Evolutionary conservation across 1,284 basidiomycete species (phyloP).

Genomic region (Phlebopus sp.): DNA sequence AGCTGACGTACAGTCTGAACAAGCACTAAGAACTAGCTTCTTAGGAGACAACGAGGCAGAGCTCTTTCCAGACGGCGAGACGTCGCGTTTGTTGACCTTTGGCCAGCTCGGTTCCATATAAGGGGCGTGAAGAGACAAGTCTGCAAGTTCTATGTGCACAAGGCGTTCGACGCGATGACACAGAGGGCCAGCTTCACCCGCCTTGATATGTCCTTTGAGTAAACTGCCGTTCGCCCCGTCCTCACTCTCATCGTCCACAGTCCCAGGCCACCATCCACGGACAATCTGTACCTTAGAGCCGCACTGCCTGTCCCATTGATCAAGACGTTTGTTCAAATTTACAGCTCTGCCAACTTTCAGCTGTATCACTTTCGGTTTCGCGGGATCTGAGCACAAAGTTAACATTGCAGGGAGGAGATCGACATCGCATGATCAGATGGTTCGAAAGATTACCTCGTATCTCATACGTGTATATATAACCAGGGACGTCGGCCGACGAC

Average conservation of each 20-base stretch:
- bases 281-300: conserved; percentile 48
- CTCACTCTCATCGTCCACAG: conserved; percentile 27
- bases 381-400: conserved; percentile 21
- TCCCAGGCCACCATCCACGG: conserved; percentile 51
- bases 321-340: conserved; percentile 49
- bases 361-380: conserved; percentile 34
- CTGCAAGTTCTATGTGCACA: conserved; percentile 72
- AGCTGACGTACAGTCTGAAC: conserved; percentile 35
- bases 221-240: conserved; percentile 27
- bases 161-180: conserved; percentile 59
- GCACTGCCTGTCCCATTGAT: conserved; percentile 74
- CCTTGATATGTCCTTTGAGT: conserved; percentile 45
- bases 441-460: conserved; percentile 51
- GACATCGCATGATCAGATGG: background rate
- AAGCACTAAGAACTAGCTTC: conserved; percentile 19
- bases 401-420: background rate
- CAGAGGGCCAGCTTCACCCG: conserved; percentile 50
- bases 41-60: conserved; percentile 2
- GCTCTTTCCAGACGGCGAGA: conserved; percentile 1
- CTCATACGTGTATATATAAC: conserved; percentile 79
- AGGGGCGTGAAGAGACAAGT: conserved; percentile 54
- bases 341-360: conserved; percentile 54
- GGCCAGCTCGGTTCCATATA: conserved; percentile 56
- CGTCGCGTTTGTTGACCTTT: conserved; percentile 25
- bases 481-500: conserved; percentile 55